A percentile compares a stretch with the other conserved stretches of the same genome.
Conservation (phyloP, 768 basidiomycete genomes). For the Suillus alpinus region DNA sequence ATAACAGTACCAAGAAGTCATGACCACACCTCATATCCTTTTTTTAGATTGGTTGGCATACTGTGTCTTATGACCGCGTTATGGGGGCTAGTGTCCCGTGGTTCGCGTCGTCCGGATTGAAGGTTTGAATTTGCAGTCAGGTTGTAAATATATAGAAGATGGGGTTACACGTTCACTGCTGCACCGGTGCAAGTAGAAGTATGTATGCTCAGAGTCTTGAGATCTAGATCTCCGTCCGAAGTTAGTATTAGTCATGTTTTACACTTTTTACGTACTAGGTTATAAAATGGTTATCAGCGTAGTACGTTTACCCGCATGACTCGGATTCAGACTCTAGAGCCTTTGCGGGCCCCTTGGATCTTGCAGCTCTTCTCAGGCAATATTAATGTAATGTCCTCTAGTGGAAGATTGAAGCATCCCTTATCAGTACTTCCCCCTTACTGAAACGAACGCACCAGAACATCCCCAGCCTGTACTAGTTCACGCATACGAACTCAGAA, state of each 20-base stretch:
- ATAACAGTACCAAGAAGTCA: background rate
- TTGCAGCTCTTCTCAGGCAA: background rate
- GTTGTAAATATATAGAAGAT: background rate
- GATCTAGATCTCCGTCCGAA: no score
- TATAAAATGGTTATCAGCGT: background rate
- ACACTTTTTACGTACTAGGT: background rate
- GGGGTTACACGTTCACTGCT: background rate
- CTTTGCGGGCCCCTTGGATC: background rate
- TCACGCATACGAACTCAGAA: background rate
- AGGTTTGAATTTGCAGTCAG: background rate
- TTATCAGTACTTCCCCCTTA: background rate
- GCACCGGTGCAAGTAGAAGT: background rate
- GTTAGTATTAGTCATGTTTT: background rate
- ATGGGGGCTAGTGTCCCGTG: conserved; percentile 31
- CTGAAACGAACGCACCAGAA: background rate
- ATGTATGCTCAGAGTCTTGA: background rate
- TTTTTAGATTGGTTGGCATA: conserved; percentile 24
- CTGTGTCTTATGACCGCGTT: conserved; percentile 32
- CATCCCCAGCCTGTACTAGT: background rate
- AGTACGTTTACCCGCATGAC: background rate
- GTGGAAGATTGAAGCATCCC: background rate
- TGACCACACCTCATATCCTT: background rate
- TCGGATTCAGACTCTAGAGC: background rate
- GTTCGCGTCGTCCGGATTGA: conserved; percentile 6
- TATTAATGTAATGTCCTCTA: background rate